phyloP scores from a whole-genome alignment of 306 rosid species.

The Dalbergia cultrata region DNA sequence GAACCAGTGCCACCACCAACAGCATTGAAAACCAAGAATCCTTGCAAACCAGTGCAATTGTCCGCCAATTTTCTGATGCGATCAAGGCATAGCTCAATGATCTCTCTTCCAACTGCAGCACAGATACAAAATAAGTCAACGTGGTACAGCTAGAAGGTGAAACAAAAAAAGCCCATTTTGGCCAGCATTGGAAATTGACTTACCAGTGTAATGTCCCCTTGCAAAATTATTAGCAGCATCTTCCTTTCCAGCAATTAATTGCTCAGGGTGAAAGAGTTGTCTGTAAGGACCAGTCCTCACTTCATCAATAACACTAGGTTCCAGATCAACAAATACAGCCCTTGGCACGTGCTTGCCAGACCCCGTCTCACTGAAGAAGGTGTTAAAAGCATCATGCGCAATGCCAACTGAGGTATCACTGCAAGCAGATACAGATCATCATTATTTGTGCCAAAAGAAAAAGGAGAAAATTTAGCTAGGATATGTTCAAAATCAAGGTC shows the following conservation, averaged over 20 bases:
- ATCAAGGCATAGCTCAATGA: constrained; percentile 79
- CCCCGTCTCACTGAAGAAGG: constrained; percentile 83
- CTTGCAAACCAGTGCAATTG: constrained; percentile 85
- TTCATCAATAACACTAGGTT: constrained; percentile 82
- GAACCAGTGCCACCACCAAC: constrained; percentile 93
- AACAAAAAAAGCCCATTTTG: constrained; percentile 3
- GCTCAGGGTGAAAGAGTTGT: constrained; percentile 87
- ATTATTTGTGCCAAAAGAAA: constrained; percentile 24
- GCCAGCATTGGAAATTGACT: constrained; percentile 31
- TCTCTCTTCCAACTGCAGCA: constrained; percentile 78
- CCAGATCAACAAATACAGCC: constrained; percentile 79
- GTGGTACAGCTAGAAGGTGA: constrained; percentile 26
- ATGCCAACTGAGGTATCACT: constrained; percentile 68
- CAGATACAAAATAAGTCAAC: constrained; percentile 41
- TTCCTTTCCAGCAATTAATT: constrained; percentile 81
- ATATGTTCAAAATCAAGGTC: not conserved
- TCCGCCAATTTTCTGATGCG: constrained; percentile 77
- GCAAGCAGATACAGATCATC: constrained; percentile 53
- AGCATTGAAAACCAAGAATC: constrained; percentile 79
- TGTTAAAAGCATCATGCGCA: constrained; percentile 71
- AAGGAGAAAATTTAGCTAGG: constrained; percentile 2
- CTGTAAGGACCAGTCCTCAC: constrained; percentile 67
- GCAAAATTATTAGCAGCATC: constrained; percentile 88
- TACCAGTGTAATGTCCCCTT: constrained; percentile 82
- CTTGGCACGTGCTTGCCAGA: constrained; percentile 79